Evolutionary conservation across 306 rosid species (phyloP), one percentile per base, ranked within the genome.

Genomic region (Lathyrus aphaca): DNA sequence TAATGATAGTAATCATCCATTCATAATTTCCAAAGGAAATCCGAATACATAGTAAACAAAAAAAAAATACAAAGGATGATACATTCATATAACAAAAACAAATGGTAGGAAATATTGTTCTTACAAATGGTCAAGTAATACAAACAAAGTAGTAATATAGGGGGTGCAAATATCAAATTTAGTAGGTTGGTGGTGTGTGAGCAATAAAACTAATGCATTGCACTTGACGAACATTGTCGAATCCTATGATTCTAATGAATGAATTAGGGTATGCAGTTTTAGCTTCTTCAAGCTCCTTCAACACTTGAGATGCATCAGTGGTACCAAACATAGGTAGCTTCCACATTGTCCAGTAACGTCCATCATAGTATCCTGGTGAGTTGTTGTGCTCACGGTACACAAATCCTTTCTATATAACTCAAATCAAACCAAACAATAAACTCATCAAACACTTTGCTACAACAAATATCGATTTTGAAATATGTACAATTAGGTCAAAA

Each of bases 321-420:
- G 89, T 78, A 0, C 95, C 99, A 53, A 71, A 94, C 96, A 91
- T 79, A n/a, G 99, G 97, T 7, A 94, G 77, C 86, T 88, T 94
- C 95, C 97, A 91, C 97, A 94, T 94, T 16, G 91, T 84, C 96
- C 99, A 91, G 85, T 80, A 86, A 0, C 96, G 75, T 17, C 99
- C 96, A 21, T 91, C 99, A 21, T 94, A 91, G 92, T 94, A 91
- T 35, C 97, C 95, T 0, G 96, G 96, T 15, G 92, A 80, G 0
- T 1, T 53, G 83, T 76, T 0, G 89, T 94, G 0, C 83, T 86
- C 87, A 75, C 97, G 92, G 91, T 80, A 53, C 6, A 82, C 83
- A 3, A 67, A 84, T 0, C 83, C 77, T 0, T 71, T 1, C 97
- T 88, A 30, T 53, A 78, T n/a, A n/a, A 69, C 32, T n/a, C 10